Base-by-base conservation (phyloP, 2,329 filamentous ascomycete genomes). In the Fusarium agapanthi region DNA sequence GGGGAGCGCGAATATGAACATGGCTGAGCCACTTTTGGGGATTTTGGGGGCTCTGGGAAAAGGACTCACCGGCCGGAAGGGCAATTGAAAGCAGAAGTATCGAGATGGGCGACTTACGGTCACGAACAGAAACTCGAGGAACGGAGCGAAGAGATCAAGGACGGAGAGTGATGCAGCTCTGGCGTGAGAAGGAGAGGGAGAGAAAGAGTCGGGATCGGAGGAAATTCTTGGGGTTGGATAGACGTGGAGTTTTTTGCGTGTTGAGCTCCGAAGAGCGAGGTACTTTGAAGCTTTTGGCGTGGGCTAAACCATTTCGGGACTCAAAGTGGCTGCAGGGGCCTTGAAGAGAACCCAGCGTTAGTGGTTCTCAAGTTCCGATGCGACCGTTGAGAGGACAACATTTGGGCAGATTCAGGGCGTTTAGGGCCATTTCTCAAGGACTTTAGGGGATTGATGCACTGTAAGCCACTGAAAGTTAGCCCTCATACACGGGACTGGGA, bases 191-290 rank as follows among this genome's bases (percentile, higher is more conserved):
- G 77, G 79, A 80, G 77, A 76, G 75, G 76, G 77, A 78, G 75
- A 73, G 74, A 73, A 77, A 76, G 69, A 75, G 71, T 77, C 67
- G 68, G 77, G 76, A 79, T 80, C 75, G 78, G 78, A 77, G 77
- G 66, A 69, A 69, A 80, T 80, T 77, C 77, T 82, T 82, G 80
- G 81, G 81, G 81, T 79, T 81, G 77, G 67, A 68, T 62, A 63
- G 76, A 77, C 71, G 75, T 76, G 78, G 77, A 80, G 79, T 81
- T 83, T 83, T 83, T 82, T 77, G 72, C 76, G 61, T 77, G 81
- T 83, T 83, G 82, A 83, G 81, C 81, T 82, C 79, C 78, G 78
- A 79, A 74, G 77, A 75, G 76, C 75, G 67, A 80, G 80, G 60
- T 56, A 78, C 80, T 78, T 68, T 79, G 79, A 73, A 76, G 77